Evolutionary conservation across 2,329 filamentous ascomycete species (phyloP).

Genomic region (Cladophialophora bantiana): DNA sequence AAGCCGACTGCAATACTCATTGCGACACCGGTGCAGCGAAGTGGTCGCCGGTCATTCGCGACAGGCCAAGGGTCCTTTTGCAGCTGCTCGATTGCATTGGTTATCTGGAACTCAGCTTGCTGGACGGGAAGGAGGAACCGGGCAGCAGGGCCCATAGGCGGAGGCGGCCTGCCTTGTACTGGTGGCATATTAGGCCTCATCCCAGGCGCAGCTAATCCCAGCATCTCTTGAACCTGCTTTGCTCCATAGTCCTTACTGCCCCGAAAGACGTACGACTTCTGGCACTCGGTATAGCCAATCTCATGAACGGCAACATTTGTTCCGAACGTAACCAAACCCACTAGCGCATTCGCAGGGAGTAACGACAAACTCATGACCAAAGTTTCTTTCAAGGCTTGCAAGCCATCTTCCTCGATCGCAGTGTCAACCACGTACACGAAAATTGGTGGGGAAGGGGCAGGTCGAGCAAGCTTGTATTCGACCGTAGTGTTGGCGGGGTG

Average conservation of each 20-base stretch:
- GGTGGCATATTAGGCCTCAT: conserved; percentile 76
- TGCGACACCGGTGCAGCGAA: conserved; percentile 95
- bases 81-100: conserved; percentile 91
- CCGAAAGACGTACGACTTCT: conserved; percentile 97
- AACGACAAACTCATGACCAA: conserved; percentile 71
- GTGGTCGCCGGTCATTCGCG: conserved; percentile 84
- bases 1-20: conserved; percentile 92
- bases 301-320: conserved; percentile 96
- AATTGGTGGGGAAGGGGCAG: conserved; percentile 70
- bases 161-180: conserved; percentile 74
- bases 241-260: conserved; percentile 98
- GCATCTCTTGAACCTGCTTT: conserved; percentile 99
- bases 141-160: conserved; percentile 79
- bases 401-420: conserved; percentile 71
- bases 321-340: conserved; percentile 73
- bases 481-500: conserved; percentile 71
- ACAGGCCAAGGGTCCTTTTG: conserved; percentile 99
- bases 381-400: conserved; percentile 71
- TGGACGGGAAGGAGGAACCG: conserved; percentile 93
- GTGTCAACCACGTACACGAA: conserved; percentile 74
- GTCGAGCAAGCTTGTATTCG: conserved; percentile 68
- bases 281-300: conserved; percentile 96
- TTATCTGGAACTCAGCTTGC: conserved; percentile 96
- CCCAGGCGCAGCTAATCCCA: conserved; percentile 77
- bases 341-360: conserved; percentile 68